Conservation (phyloP, 768 basidiomycete genomes). For the Lentinula boryana region DNA sequence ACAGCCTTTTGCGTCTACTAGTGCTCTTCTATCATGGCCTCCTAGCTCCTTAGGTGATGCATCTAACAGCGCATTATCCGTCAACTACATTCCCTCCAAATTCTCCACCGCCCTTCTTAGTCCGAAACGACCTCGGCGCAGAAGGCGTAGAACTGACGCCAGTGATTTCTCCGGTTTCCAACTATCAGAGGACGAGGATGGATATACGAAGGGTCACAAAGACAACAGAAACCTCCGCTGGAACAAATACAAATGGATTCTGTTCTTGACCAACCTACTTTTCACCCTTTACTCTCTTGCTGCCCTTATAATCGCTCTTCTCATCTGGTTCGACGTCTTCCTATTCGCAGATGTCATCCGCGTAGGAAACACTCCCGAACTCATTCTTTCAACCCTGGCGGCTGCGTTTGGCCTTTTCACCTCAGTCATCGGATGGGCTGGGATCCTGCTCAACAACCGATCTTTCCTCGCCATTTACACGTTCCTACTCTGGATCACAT, state of each 20-base stretch:
- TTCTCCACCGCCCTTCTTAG: slow-evolving; percentile 49
- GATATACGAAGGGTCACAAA: slow-evolving; percentile 10
- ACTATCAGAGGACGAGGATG: not conserved
- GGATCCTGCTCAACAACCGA: slow-evolving; percentile 80
- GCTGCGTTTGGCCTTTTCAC: slow-evolving; percentile 55
- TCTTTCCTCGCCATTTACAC: slow-evolving; percentile 75
- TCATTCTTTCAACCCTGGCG: slow-evolving; percentile 66
- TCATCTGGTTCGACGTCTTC: slow-evolving; percentile 78
- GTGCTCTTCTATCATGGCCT: slow-evolving; percentile 12
- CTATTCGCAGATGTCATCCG: slow-evolving; percentile 63
- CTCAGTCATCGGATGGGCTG: slow-evolving; percentile 70
- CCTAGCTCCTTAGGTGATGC: not conserved
- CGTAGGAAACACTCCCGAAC: slow-evolving; percentile 61
- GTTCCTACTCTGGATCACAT: slow-evolving; percentile 71
- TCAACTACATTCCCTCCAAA: slow-evolving; percentile 75
- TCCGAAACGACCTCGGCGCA: slow-evolving; percentile 31
- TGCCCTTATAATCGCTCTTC: slow-evolving; percentile 57
- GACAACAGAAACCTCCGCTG: slow-evolving; percentile 47
- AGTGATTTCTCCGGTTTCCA: slow-evolving; percentile 29
- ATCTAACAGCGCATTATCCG: slow-evolving; percentile 36
- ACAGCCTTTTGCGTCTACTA: slow-evolving; percentile 28
- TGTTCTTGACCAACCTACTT: slow-evolving; percentile 61
- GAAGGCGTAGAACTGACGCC: slow-evolving; percentile 53
- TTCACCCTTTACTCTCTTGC: slow-evolving; percentile 56
- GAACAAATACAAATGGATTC: slow-evolving; percentile 82